A percentile compares a stretch with the other conserved stretches of the same genome.
phyloP scores from a whole-genome alignment of 1,139 yeast genomes.

The Protomyces gravidus region DNA sequence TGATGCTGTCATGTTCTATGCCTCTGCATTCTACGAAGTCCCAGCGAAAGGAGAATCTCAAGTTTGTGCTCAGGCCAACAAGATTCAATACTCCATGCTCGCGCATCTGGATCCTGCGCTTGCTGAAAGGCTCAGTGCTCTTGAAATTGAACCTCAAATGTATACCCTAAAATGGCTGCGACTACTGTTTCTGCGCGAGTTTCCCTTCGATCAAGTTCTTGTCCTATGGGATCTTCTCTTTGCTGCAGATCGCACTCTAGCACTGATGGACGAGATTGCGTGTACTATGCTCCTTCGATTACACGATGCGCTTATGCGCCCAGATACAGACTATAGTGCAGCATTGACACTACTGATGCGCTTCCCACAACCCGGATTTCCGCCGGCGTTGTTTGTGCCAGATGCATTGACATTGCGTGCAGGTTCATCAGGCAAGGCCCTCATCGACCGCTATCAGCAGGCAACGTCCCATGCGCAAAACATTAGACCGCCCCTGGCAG shows the following conservation, averaged over 20 bases:
- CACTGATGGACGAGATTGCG: constrained; percentile 42
- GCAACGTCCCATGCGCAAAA: background rate
- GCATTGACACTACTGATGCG: constrained; percentile 39
- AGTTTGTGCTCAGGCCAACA: constrained; percentile 22
- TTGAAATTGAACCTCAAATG: constrained; percentile 54
- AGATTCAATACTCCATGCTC: constrained; percentile 42
- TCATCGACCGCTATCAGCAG: constrained; percentile 37
- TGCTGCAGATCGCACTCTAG: constrained; percentile 37
- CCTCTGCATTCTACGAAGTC: constrained; percentile 41
- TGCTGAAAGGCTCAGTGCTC: constrained; percentile 42
- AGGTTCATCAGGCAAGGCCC: constrained; percentile 36
- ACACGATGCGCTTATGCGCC: constrained; percentile 33
- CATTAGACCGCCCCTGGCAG: constrained; percentile 28
- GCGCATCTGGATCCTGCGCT: constrained; percentile 42
- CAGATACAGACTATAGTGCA: constrained; percentile 37
- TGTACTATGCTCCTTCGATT: constrained; percentile 41
- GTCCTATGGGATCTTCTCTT: constrained; percentile 44
- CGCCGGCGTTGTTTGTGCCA: constrained; percentile 36
- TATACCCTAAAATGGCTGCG: constrained; percentile 60
- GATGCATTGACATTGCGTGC: constrained; percentile 37
- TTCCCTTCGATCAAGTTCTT: constrained; percentile 40
- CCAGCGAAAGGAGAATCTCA: constrained; percentile 34
- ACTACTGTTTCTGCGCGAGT: constrained; percentile 51
- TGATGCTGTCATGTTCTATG: constrained; percentile 39
- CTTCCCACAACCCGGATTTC: constrained; percentile 37